phyloP scores from a whole-genome alignment of 2,329 filamentous ascomycete species.

The Aspergillus sclerotialis region DNA sequence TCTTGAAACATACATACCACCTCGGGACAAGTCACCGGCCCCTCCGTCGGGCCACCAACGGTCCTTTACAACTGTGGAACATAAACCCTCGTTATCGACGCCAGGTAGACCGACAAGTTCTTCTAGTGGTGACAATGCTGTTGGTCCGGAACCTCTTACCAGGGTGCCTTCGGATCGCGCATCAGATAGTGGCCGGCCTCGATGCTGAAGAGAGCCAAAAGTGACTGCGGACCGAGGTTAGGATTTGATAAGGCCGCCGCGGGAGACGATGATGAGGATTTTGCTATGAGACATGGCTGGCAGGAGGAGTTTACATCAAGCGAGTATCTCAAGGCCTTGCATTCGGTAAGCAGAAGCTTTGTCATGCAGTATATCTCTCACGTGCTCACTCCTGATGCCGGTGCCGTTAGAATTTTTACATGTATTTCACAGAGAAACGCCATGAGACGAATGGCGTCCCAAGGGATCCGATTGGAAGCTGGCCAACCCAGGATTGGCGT shows the following conservation, averaged over 20 bases:
- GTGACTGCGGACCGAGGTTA: constrained; percentile 44
- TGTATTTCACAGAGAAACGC: constrained; percentile 98
- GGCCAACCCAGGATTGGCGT: constrained; percentile 80
- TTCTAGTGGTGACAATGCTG: constrained; percentile 21
- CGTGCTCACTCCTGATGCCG: constrained; percentile 8
- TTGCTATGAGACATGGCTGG: constrained; percentile 73
- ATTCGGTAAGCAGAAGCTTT: constrained; percentile 53
- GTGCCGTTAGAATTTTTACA: constrained; percentile 80
- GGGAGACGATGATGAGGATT: constrained; percentile 44
- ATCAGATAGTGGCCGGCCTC: constrained; percentile 31
- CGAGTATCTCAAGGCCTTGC: constrained; percentile 78
- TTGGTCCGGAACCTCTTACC: constrained; percentile 15
- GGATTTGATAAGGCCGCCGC: constrained; percentile 22
- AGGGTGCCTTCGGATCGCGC: constrained; percentile 22
- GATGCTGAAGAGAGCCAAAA: constrained; percentile 44
- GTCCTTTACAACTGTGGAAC: constrained; percentile 28
- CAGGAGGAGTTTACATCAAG: constrained; percentile 87
- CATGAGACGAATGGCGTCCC: constrained; percentile 92
- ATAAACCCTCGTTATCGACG: constrained; percentile 14
- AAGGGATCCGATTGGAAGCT: constrained; percentile 49
- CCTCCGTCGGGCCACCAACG: constrained; percentile 25
- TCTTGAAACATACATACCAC: constrained; percentile 29
- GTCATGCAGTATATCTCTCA: neutral
- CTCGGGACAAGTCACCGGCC: constrained; percentile 26
- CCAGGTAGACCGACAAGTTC: constrained; percentile 25